Conservation (phyloP, 2,329 filamentous ascomycete species). For the Aspergillus hortae region DNA sequence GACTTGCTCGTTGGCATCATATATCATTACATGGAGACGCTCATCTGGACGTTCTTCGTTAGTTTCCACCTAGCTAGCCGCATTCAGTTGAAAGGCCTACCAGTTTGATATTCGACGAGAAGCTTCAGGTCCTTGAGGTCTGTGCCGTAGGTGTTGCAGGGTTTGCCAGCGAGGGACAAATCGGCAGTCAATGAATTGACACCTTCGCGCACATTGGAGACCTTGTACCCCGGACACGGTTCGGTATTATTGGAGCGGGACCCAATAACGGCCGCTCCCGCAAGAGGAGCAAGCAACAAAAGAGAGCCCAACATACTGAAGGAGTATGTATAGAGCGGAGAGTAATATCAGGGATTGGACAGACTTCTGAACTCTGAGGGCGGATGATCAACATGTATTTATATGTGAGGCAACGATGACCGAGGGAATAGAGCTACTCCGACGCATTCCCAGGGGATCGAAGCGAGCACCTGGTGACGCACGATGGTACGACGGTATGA, state of each 20-base stretch:
- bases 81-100: slow-evolving; percentile 34
- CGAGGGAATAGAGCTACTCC: background rate
- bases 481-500: slow-evolving; percentile 8
- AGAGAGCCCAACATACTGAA: slow-evolving; percentile 24
- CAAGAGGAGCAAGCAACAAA: slow-evolving; percentile 25
- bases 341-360: background rate
- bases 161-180: slow-evolving; percentile 63
- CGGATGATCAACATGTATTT: background rate
- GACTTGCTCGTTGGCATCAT: slow-evolving; percentile 64
- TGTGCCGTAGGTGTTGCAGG: slow-evolving; percentile 59
- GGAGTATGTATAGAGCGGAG: background rate
- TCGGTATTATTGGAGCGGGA: slow-evolving; percentile 10
- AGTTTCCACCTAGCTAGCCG: background rate
- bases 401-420: background rate
- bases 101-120: slow-evolving; percentile 59
- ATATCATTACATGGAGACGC: slow-evolving; percentile 72
- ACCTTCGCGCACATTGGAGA: slow-evolving; percentile 31
- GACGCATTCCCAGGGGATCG: background rate
- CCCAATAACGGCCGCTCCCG: slow-evolving; percentile 24
- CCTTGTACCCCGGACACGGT: slow-evolving; percentile 38
- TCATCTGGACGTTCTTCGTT: slow-evolving; percentile 44
- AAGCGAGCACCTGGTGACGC: slow-evolving; percentile 1
- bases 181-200: slow-evolving; percentile 61
- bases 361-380: background rate
- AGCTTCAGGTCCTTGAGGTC: slow-evolving; percentile 57